Evolutionary conservation across 768 basidiomycete species (phyloP).

Genomic region (Trametopsis cervina): DNA sequence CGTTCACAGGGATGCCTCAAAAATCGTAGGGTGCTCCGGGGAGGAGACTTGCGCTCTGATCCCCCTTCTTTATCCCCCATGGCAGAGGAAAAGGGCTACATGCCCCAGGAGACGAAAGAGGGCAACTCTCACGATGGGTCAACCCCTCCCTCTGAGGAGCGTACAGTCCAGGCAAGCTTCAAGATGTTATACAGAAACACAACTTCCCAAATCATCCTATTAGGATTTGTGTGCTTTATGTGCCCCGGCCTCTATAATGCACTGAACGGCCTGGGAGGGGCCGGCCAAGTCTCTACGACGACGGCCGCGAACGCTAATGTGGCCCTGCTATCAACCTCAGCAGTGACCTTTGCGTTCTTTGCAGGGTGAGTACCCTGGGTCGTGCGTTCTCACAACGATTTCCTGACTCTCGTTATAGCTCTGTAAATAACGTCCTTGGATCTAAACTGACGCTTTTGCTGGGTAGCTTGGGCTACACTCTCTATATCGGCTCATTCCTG

Average conservation of each 20-base stretch:
- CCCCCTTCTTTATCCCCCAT: too few species aligned
- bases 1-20: too few species aligned
- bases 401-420: too few species aligned
- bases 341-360: slow-evolving; percentile 56
- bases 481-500: slow-evolving; percentile 73
- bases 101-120: too few species aligned
- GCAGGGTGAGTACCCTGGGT: slow-evolving; percentile 66
- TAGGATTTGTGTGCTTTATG: slow-evolving; percentile 62
- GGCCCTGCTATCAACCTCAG: slow-evolving; percentile 60
- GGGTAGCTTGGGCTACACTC: slow-evolving; percentile 66
- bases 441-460: slow-evolving; percentile 63
- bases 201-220: slow-evolving; percentile 47
- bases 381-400: too few species aligned
- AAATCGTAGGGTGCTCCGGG: too few species aligned
- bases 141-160: too few species aligned
- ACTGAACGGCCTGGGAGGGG: slow-evolving; percentile 71
- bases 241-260: slow-evolving; percentile 70
- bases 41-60: too few species aligned
- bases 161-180: slow-evolving; percentile 42
- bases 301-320: slow-evolving; percentile 65
- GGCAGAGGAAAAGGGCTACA: too few species aligned
- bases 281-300: slow-evolving; percentile 60
- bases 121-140: too few species aligned
- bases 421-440: slow-evolving; percentile 79
- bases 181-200: slow-evolving; percentile 54